Percentiles rank a stretch among this genome's conserved stretches.
These are phyloP conservation scores for Fusarium humuli DNA, from an alignment of 2,329 filamentous ascomycete species.

Conservation along the genomic window DNA sequence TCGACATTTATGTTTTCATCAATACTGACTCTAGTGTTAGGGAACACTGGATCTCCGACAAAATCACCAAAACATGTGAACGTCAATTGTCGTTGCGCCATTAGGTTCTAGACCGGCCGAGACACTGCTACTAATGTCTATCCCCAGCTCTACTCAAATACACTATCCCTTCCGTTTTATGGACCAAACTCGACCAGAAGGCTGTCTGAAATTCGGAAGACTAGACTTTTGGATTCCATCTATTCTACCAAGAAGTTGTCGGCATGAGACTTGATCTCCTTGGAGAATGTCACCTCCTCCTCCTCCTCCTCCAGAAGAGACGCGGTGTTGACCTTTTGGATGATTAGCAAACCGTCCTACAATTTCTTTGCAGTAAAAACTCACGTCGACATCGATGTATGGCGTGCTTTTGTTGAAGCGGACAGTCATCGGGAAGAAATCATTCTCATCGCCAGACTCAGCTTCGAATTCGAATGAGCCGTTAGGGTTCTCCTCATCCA, in stretches of 20 bases:
- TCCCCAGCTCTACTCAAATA: conserved; percentile 34
- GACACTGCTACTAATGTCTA: conserved; percentile 44
- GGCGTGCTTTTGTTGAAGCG: conserved; percentile 87
- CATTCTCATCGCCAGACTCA: conserved; percentile 85
- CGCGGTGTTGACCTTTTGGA: conserved; percentile 70
- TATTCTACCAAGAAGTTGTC: conserved; percentile 84
- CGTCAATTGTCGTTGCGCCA: conserved; percentile 48
- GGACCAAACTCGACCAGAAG: conserved; percentile 31
- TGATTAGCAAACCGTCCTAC: conserved; percentile 17
- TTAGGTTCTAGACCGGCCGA: conserved; percentile 46
- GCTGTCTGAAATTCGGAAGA: conserved; percentile 34
- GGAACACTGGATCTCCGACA: not conserved
- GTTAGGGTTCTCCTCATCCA: conserved; percentile 83
- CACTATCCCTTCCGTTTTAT: conserved; percentile 43
- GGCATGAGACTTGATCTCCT: conserved; percentile 81
- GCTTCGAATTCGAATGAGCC: conserved; percentile 97
- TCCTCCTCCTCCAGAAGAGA: conserved; percentile 78
- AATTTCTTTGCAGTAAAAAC: conserved; percentile 50
- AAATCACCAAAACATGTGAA: conserved; percentile 29
- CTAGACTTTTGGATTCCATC: conserved; percentile 44
- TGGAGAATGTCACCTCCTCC: conserved; percentile 84
- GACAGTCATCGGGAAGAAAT: conserved; percentile 98
- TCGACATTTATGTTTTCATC: no score
- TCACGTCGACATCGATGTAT: conserved; percentile 93
- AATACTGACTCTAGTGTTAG: not conserved